Base-by-base conservation (phyloP, 1,284 basidiomycete species). In the Ustilago bromivora region DNA sequence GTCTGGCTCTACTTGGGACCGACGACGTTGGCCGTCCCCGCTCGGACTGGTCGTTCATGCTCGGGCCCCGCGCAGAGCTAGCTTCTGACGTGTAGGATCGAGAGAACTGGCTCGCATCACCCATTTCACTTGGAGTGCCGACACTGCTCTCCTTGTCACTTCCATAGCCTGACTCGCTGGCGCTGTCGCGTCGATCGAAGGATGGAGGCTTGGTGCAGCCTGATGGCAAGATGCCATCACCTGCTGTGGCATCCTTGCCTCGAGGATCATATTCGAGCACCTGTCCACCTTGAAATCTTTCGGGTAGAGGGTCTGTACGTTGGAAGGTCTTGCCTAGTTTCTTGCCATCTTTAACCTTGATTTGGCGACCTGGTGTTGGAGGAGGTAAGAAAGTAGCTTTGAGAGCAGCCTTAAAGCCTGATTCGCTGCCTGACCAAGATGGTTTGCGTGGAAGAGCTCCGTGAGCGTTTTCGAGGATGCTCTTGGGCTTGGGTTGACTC, bases 241-340 rank as follows among this genome's bases (percentile, higher is more conserved):
- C 81, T 3, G 70, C 73, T 0, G 66, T 41, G 1, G 79, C 82
- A 17, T 81, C 10, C 9, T 70, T 59, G 28, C 81, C 81, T 28
- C 81, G 59, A 40, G 82, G 82, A 64, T 83, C 82, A 15, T 62
- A 66, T 12, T 71, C 68, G 40, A 83, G 77, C 34, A 83, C 76
- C 43, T 80, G 57, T 3, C 71, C 82, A 15, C 82, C 82, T 41
- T 74, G 69, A 61, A 81, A 78, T 19, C 49, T 70, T 23, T 13
- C 49, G 3, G 69, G 40, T 1, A 68, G 74, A 2, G 81, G 81
- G 31, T 70, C 72, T 9, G 36, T 57, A 31, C 82, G 66, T 49
- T 72, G 59, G 35, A 82, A 83, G 10, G 68, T 62, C 62, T 81
- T 83, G 52, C 82, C 82, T 10, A 83, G 71, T 8, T 54, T 66